These are phyloP conservation scores for Aristolochia fimbriata DNA, from an alignment of 164 flowering plant genomes.

Conservation along the genomic window DNA sequence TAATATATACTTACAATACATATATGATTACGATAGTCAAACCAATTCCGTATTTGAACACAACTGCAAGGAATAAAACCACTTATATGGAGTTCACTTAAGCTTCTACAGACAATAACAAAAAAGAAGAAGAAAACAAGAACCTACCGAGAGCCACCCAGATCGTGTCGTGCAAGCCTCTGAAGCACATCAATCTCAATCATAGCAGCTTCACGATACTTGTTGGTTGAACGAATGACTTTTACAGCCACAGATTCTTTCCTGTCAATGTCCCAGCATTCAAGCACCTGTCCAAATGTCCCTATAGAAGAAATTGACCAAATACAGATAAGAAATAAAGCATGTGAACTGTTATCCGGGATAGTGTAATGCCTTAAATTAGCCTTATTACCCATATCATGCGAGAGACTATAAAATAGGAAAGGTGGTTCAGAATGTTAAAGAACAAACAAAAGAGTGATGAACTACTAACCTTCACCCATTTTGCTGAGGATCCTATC, in stretches of 20 bases:
- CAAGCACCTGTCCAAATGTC: constrained; percentile 91
- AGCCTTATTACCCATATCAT: background rate
- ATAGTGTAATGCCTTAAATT: background rate
- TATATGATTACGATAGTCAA: constrained; percentile 99
- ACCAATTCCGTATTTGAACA: constrained; percentile 99
- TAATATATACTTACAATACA: constrained; percentile 88
- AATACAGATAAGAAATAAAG: too few species aligned
- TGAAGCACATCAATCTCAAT: constrained; percentile 89
- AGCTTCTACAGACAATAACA: constrained; percentile 14
- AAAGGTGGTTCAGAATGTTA: background rate
- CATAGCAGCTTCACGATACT: constrained; percentile 96
- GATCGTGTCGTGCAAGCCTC: constrained; percentile 65
- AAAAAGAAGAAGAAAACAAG: constrained; percentile 5
- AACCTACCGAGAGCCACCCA: constrained; percentile 66
- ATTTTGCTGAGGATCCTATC: constrained; percentile 79
- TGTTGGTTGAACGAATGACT: constrained; percentile 69
- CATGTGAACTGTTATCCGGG: too few species aligned
- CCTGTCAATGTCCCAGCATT: constrained; percentile 76
- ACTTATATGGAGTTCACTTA: constrained; percentile 37
- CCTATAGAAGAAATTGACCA: constrained; percentile 31
- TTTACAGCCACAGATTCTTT: constrained; percentile 83
- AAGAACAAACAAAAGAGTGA: background rate
- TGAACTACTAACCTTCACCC: constrained; percentile 73
- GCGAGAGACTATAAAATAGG: background rate
- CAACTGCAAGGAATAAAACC: constrained; percentile 91